These are phyloP conservation scores for Coemansia javaensis DNA, from an alignment of 192 early-diverging fungal genomes.

Conservation along the genomic window DNA sequence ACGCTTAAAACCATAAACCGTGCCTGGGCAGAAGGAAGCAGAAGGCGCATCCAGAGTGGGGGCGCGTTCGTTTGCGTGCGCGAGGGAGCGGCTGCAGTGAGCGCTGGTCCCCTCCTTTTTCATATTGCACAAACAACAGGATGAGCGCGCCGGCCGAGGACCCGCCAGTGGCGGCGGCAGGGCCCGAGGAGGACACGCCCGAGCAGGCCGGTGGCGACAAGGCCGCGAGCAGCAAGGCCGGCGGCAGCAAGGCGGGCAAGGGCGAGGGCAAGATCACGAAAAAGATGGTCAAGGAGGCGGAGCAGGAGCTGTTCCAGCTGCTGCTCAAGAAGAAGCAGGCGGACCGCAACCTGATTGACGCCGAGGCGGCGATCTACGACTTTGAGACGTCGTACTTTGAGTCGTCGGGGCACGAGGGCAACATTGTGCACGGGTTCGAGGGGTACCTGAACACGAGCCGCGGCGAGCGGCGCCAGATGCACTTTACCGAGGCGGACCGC, in stretches of 20 bases:
- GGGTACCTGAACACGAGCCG: constrained; percentile 68
- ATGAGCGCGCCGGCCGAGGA: no score
- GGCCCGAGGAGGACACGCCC: no score
- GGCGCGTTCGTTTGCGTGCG: no score
- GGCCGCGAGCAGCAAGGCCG: neutral
- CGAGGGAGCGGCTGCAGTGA: no score
- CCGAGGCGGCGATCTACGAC: constrained; percentile 77
- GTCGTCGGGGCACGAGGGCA: constrained; percentile 76
- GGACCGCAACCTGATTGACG: constrained; percentile 64
- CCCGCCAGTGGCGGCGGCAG: no score
- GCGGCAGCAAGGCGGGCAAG: constrained; percentile 2
- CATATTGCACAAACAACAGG: no score
- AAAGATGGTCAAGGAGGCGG: constrained; percentile 65
- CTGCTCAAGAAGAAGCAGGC: constrained; percentile 73
- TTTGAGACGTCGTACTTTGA: constrained; percentile 89
- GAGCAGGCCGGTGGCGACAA: constrained; percentile 1
- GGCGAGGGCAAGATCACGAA: constrained; percentile 44
- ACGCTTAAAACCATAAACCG: no score
- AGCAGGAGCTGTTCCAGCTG: constrained; percentile 68
- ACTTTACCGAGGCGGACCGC: constrained; percentile 73
- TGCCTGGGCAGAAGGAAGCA: no score
- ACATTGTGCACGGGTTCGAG: constrained; percentile 86
- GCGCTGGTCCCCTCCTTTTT: no score
- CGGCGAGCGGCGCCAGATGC: constrained; percentile 55
- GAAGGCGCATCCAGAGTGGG: no score